A percentile compares a stretch with the other conserved stretches of the same genome.
phyloP scores from a whole-genome alignment of 108 stramenopile species.

The Cyclotella atomus region DNA sequence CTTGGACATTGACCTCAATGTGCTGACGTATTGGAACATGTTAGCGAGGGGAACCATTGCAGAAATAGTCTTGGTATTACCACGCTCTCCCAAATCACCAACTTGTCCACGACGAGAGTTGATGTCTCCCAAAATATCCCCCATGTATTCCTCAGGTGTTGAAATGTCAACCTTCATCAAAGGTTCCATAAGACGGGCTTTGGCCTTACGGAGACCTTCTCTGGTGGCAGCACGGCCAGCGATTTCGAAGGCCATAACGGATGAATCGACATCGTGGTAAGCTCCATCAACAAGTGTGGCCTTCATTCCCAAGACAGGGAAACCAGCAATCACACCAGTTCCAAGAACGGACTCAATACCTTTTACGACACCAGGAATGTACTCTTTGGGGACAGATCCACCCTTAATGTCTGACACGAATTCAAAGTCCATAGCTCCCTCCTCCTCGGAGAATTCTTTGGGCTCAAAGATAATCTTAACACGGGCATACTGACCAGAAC shows the following conservation, averaged over 20 bases:
- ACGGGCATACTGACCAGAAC: constrained; percentile 96
- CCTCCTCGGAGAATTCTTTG: constrained; percentile 87
- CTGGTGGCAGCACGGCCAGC: constrained; percentile 93
- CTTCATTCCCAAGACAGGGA: constrained; percentile 97
- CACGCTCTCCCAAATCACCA: constrained; percentile 94
- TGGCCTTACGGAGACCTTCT: constrained; percentile 96
- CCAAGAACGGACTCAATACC: constrained; percentile 96
- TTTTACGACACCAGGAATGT: constrained; percentile 98
- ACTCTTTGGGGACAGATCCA: constrained; percentile 96
- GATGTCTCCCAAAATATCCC: constrained; percentile 97
- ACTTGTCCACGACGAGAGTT: constrained; percentile 96
- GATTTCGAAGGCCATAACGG: constrained; percentile 93
- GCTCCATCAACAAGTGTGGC: constrained; percentile 89
- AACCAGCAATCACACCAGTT: constrained; percentile 94
- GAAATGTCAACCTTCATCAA: constrained; percentile 98
- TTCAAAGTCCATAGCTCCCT: constrained; percentile 91
- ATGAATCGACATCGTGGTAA: constrained; percentile 91
- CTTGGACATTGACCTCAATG: constrained; percentile 94
- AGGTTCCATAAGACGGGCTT: constrained; percentile 97
- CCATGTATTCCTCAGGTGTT: constrained; percentile 99
- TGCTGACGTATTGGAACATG: constrained; percentile 99
- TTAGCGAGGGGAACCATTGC: constrained; percentile 96
- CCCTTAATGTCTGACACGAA: constrained; percentile 97
- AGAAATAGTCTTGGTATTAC: constrained; percentile 93
- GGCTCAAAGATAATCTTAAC: constrained; percentile 96